Percentiles rank a stretch among this genome's conserved stretches.
Evolutionary conservation across 345 rosid genomes (phyloP).

Genomic region (Hibiscus syriacus): DNA sequence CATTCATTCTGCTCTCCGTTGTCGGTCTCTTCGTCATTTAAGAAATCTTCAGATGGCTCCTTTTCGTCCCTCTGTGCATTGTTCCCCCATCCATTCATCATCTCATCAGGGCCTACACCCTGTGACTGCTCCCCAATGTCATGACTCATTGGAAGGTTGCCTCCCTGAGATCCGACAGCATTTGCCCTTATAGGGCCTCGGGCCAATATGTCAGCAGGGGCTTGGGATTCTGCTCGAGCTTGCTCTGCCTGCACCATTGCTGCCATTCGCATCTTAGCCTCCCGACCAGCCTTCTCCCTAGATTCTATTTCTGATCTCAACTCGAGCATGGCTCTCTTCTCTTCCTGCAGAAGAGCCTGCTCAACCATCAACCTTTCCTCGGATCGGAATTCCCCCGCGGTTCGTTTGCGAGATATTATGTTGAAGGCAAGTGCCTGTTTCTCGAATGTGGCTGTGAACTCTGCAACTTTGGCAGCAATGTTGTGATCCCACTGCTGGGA

Average conservation of each 20-base stretch:
- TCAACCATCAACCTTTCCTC: conserved; percentile 87
- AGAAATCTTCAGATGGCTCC: conserved; percentile 87
- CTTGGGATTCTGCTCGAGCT: conserved; percentile 58
- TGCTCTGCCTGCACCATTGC: conserved; percentile 77
- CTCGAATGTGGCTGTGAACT: conserved; percentile 80
- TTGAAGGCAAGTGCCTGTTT: conserved; percentile 77
- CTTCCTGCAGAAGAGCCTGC: conserved; percentile 68
- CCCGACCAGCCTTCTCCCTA: conserved; percentile 74
- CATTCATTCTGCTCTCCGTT: conserved; percentile 71
- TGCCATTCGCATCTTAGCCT: conserved; percentile 64
- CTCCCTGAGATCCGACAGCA: conserved; percentile 54
- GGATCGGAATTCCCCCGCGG: conserved; percentile 52
- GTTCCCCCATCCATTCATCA: conserved; percentile 90
- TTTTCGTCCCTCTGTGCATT: conserved; percentile 66
- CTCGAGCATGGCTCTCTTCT: conserved; percentile 47
- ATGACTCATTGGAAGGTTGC: conserved; percentile 43
- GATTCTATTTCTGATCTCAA: conserved; percentile 58
- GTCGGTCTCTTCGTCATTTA: conserved; percentile 81
- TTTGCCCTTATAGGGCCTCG: conserved; percentile 60
- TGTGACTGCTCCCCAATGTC: conserved; percentile 68
- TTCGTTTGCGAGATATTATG: conserved; percentile 57
- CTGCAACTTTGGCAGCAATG: conserved; percentile 80
- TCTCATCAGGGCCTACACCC: conserved; percentile 55
- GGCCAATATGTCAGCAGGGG: conserved; percentile 55
- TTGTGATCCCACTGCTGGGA: conserved; percentile 87